Evolutionary conservation across 495 filamentous ascomycete genomes (phyloP), one percentile per base, ranked within the genome.

Genomic region (Hypoxylon perforatum): DNA sequence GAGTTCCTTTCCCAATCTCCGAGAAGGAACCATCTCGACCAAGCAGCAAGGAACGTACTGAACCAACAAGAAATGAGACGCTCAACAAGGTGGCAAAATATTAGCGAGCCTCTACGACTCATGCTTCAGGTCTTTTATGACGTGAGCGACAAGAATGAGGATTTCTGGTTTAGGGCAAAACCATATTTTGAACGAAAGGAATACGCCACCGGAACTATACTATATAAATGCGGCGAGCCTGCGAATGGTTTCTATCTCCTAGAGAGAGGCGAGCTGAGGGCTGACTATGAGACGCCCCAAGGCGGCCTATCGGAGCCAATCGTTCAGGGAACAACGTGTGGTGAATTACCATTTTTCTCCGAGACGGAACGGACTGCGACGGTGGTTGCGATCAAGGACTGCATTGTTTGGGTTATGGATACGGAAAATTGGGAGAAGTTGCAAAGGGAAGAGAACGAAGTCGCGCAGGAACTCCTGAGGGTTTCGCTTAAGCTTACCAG

Each of bases 311-410:
- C 88, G 47, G 95, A 99, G 73, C 90, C 92, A 63, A 97, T 99
- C 41, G 91, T 97, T 2, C 92, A 93, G 7, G 95, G 95, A 19
- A 93, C 94, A 21, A 97, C 95, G 9, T 97, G 94, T 71, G 95
- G 95, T 22, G 95, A 99, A 77, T 77, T 98, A 53, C 95, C 95
- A 0, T 99, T 99, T 80, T 99, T 99, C 77, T 91, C 89, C 14
- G 91, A 92, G 70, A 97, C 93, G 0, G 84, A 86, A 23, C 85
- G 95, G 36, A 97, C 93, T 5, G 92, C 92, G 15, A 97, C 92
- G 1, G 93, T 96, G 21, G 82, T 87, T 55, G 89, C 91, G 0
- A 94, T 97, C 71, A 87, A 89, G 47, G 87, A 94, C 64, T 90
- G 88, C 57, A 87, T 94, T 12, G 87, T 89, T 12, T 99, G 95